A percentile compares a stretch with the other conserved stretches of the same genome.
phyloP scores from a whole-genome alignment of 345 rosid genomes.

The Carallia brachiata region DNA sequence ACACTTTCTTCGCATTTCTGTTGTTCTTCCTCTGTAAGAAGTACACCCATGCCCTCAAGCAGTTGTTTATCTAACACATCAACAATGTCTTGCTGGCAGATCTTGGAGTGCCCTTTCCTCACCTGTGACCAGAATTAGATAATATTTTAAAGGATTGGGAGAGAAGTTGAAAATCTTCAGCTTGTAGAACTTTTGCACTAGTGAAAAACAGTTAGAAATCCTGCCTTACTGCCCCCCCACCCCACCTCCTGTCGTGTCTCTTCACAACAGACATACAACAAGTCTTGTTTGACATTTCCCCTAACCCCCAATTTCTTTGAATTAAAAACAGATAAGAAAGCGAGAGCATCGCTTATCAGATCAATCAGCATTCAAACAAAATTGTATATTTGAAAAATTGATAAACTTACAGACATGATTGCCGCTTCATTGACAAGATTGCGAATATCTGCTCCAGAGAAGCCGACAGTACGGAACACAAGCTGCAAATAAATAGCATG shows the following conservation, averaged over 20 bases:
- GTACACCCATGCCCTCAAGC: slow-evolving; percentile 98
- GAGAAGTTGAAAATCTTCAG: slow-evolving; percentile 11
- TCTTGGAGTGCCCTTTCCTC: slow-evolving; percentile 77
- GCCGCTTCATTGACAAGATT: slow-evolving; percentile 98
- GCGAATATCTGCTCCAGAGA: slow-evolving; percentile 94
- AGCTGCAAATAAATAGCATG: slow-evolving; percentile 46
- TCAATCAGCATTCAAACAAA: no score
- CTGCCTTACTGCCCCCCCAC: no score
- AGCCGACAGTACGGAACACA: slow-evolving; percentile 92
- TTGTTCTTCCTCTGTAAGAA: slow-evolving; percentile 94
- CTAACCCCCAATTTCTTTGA: no score
- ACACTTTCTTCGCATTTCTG: slow-evolving; percentile 87
- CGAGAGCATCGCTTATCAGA: no score
- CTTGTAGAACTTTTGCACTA: slow-evolving; percentile 2
- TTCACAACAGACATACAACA: no score
- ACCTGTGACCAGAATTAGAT: slow-evolving; percentile 47
- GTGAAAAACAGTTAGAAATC: neutral
- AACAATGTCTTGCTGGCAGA: slow-evolving; percentile 81
- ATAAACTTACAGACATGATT: slow-evolving; percentile 87
- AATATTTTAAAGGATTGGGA: slow-evolving; percentile 3
- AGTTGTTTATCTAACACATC: slow-evolving; percentile 94
- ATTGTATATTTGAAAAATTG: neutral
- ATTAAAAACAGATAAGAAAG: no score
- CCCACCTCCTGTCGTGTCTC: no score
- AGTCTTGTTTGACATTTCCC: no score